phyloP scores from a whole-genome alignment of 2,329 filamentous ascomycete species.

The Paramyrothecium roridum region DNA sequence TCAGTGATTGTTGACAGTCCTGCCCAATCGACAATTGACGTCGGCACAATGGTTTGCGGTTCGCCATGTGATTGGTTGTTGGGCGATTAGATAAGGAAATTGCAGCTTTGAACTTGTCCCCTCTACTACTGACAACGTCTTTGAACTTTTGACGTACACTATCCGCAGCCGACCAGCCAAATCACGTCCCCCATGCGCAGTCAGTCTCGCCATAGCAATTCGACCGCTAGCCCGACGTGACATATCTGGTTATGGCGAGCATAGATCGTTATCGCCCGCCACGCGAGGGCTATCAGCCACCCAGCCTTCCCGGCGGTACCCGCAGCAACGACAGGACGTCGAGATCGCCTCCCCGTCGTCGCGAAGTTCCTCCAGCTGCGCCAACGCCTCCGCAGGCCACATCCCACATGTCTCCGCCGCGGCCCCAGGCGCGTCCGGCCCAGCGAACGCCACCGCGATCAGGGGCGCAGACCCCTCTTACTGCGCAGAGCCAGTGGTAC shows the following conservation, averaged over 20 bases:
- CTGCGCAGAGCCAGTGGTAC: constrained; percentile 70
- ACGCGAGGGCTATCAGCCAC: constrained; percentile 56
- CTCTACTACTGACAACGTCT: constrained; percentile 7
- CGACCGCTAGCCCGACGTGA: constrained; percentile 20
- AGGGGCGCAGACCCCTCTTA: constrained; percentile 31
- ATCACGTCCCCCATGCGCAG: constrained; percentile 19
- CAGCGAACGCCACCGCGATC: constrained; percentile 40
- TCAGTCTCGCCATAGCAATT: constrained; percentile 9
- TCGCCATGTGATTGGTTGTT: background rate
- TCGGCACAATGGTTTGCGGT: background rate
- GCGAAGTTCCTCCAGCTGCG: constrained; percentile 57
- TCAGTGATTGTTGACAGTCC: too few species aligned
- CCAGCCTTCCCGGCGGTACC: constrained; percentile 36
- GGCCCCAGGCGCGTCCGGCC: constrained; percentile 38
- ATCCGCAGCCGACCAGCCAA: background rate
- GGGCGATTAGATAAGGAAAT: constrained; percentile 18
- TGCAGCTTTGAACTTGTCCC: background rate
- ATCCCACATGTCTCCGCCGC: constrained; percentile 53
- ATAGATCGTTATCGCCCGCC: constrained; percentile 57
- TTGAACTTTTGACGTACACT: background rate
- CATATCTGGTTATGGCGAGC: constrained; percentile 47
- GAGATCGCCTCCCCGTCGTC: constrained; percentile 47
- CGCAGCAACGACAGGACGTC: constrained; percentile 40
- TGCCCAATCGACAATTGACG: background rate
- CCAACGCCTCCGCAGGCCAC: constrained; percentile 58